These are phyloP conservation scores for Prunus salicina DNA, from an alignment of 306 rosid species.

Conservation along the genomic window DNA sequence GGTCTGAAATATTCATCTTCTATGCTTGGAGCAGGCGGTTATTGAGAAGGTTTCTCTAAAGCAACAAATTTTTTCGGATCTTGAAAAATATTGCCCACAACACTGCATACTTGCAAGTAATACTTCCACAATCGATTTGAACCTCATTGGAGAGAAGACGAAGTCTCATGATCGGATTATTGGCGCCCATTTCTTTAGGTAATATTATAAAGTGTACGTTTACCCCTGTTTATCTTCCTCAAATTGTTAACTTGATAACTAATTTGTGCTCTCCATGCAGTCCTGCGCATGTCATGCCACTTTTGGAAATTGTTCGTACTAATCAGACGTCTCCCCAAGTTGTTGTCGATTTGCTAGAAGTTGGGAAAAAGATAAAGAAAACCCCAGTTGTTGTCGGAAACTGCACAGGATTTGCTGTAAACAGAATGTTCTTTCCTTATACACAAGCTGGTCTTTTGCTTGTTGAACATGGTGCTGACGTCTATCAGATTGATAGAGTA, in stretches of 20 bases:
- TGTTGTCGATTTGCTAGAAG: conserved; percentile 80
- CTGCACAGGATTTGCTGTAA: conserved; percentile 98
- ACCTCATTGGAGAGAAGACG: conserved; percentile 81
- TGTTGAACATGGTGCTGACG: conserved; percentile 77
- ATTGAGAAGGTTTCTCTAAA: conserved; percentile 82
- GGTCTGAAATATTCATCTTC: conserved; percentile 20
- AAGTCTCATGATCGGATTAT: conserved; percentile 75
- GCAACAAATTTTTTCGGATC: conserved; percentile 91
- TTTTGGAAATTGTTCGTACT: conserved; percentile 89
- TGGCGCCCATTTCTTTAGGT: conserved; percentile 99
- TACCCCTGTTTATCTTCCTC: background rate
- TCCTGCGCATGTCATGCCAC: conserved; percentile 98
- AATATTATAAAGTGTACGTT: conserved; percentile 4
- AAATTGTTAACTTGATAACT: conserved; percentile 8
- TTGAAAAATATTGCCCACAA: conserved; percentile 81
- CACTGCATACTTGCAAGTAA: conserved; percentile 93
- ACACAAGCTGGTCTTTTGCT: conserved; percentile 80
- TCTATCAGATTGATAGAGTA: conserved; percentile 73
- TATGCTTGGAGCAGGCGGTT: conserved; percentile 75
- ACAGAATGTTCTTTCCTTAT: conserved; percentile 91
- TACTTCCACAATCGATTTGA: conserved; percentile 96
- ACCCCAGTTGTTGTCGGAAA: conserved; percentile 97
- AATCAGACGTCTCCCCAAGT: conserved; percentile 75
- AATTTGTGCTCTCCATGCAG: conserved; percentile 51
- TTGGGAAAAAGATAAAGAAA: conserved; percentile 79